Conservation (phyloP, 176 grass and related monocot species). For the Stipa capillata region DNA sequence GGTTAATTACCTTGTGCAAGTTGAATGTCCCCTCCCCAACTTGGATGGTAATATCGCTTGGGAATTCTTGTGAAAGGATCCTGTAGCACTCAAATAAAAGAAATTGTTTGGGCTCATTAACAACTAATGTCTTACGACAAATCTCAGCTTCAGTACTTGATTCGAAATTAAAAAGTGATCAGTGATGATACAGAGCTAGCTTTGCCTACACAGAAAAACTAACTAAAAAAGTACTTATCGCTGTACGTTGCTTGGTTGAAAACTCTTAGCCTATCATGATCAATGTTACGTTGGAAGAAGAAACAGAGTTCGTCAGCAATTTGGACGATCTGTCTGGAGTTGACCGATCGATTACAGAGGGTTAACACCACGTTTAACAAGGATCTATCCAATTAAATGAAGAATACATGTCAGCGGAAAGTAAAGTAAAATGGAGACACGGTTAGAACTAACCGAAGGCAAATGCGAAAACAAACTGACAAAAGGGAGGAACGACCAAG, state of each 20-base stretch:
- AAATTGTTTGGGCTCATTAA: background rate
- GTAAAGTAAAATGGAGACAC: no score
- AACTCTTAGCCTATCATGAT: background rate
- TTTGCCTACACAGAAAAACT: no score
- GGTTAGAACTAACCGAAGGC: no score
- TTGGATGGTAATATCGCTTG: conserved; percentile 62
- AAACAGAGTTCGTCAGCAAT: background rate
- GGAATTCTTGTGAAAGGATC: conserved; percentile 71
- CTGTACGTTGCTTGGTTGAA: background rate
- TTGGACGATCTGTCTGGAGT: background rate
- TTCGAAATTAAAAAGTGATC: no score
- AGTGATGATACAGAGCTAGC: no score
- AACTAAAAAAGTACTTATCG: background rate
- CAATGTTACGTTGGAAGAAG: background rate
- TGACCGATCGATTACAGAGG: background rate
- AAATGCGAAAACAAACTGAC: background rate
- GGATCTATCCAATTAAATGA: background rate
- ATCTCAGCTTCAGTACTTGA: background rate
- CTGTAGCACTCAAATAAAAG: conserved; percentile 23
- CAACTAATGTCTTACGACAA: background rate
- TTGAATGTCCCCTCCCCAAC: conserved; percentile 56
- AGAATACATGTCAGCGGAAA: no score
- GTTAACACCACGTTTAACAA: background rate
- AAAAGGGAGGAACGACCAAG: background rate
- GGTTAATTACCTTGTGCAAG: conserved; percentile 62